Conservation (phyloP, 2,329 filamentous ascomycete species). For the Aspergillus sp. region DNA sequence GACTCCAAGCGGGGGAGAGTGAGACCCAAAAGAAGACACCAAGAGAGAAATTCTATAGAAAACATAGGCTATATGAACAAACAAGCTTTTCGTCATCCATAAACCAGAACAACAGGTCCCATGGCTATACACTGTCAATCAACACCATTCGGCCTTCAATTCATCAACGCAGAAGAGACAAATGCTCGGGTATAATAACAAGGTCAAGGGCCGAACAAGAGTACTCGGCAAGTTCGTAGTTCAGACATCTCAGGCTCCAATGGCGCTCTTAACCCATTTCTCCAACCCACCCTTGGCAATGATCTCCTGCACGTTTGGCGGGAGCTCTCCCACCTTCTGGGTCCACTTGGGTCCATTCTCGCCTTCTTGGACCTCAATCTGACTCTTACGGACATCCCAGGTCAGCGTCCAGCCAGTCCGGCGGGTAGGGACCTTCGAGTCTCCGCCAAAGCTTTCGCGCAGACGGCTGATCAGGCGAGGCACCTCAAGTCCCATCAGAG, state of each 20-base stretch:
- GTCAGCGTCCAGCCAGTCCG: slow-evolving; percentile 62
- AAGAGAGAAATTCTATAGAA: neutral
- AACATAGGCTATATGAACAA: too few relatives aligned
- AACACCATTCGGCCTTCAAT: neutral
- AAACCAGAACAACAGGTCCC: too few relatives aligned
- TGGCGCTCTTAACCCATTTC: slow-evolving; percentile 76
- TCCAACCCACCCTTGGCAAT: slow-evolving; percentile 75
- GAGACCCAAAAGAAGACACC: neutral
- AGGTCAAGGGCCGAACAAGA: neutral
- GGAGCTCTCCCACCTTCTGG: slow-evolving; percentile 78
- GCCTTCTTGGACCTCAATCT: slow-evolving; percentile 70
- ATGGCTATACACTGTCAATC: too few relatives aligned
- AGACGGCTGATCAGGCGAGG: slow-evolving; percentile 37
- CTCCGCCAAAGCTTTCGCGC: slow-evolving; percentile 27
- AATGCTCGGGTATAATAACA: slow-evolving; percentile 5
- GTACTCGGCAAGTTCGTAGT: too few relatives aligned
- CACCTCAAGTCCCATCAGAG: slow-evolving; percentile 40
- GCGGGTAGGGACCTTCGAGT: slow-evolving; percentile 23
- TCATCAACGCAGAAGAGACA: neutral
- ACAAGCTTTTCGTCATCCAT: too few relatives aligned
- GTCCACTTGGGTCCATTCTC: slow-evolving; percentile 67
- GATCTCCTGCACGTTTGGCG: slow-evolving; percentile 83
- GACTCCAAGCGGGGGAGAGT: neutral
- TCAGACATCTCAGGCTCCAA: slow-evolving; percentile 33
- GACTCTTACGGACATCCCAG: slow-evolving; percentile 76